Percentiles rank a stretch among this genome's conserved stretches.
Conservation (phyloP, 2,329 filamentous ascomycete genomes). For the Triangularia verruculosa region DNA sequence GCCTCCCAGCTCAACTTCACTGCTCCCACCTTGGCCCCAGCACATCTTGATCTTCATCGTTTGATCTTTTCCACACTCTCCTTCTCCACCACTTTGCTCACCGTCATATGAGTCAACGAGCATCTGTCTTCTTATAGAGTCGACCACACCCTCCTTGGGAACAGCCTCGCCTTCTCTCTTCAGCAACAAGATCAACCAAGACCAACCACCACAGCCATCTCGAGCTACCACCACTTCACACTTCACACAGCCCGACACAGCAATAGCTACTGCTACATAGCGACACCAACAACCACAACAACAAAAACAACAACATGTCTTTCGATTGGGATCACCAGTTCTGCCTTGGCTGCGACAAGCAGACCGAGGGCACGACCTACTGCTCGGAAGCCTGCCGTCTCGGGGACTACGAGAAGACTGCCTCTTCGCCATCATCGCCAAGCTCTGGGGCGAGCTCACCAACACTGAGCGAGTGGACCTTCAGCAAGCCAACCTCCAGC, state of each 20-base stretch:
- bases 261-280: neutral
- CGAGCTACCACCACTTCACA: neutral
- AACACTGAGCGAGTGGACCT: slow-evolving; percentile 48
- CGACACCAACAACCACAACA: slow-evolving; percentile 5
- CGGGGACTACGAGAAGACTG: slow-evolving; percentile 77
- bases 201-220: slow-evolving; percentile 8
- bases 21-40: slow-evolving; percentile 18
- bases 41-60: slow-evolving; percentile 24
- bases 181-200: slow-evolving; percentile 5
- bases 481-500: slow-evolving; percentile 32
- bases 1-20: slow-evolving; percentile 27
- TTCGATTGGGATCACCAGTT: slow-evolving; percentile 82
- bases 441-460: slow-evolving; percentile 59
- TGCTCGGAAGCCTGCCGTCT: slow-evolving; percentile 90
- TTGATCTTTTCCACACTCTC: slow-evolving; percentile 24
- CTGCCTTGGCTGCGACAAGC: slow-evolving; percentile 90
- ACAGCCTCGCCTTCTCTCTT: slow-evolving; percentile 16
- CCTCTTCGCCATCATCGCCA: slow-evolving; percentile 46
- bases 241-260: neutral
- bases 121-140: slow-evolving; percentile 25
- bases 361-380: slow-evolving; percentile 78
- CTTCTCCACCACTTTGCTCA: slow-evolving; percentile 17
- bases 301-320: slow-evolving; percentile 43
- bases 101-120: slow-evolving; percentile 27
- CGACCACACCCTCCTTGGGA: slow-evolving; percentile 18